Percentiles rank a stretch among this genome's conserved stretches.
phyloP scores from a whole-genome alignment of 1,284 basidiomycete species.

The Microbotryomycetes sp. region DNA sequence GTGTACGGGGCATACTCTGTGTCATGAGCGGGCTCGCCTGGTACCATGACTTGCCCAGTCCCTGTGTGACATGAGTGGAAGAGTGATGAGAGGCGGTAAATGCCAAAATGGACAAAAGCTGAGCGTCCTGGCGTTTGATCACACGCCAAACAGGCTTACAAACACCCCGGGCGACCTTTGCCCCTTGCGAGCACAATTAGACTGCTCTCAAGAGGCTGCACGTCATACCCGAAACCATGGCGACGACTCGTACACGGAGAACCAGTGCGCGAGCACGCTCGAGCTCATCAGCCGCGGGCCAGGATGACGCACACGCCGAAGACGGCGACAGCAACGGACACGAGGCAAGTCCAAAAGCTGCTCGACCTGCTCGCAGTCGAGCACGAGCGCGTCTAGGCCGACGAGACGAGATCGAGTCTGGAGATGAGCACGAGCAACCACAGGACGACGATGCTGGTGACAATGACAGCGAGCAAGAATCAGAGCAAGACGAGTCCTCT shows the following conservation, averaged over 20 bases:
- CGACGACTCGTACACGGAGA: not conserved
- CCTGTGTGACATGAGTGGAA: too few species aligned
- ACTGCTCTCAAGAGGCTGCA: not conserved
- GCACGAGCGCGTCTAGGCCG: too few species aligned
- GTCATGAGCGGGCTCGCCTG: too few species aligned
- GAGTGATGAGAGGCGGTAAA: not conserved
- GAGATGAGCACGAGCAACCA: not conserved
- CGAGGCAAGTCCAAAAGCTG: too few species aligned
- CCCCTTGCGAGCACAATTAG: too few species aligned
- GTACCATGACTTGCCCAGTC: not conserved
- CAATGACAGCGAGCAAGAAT: conserved; percentile 2
- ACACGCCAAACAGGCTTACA: too few species aligned
- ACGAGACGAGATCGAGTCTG: not conserved
- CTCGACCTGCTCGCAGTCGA: too few species aligned
- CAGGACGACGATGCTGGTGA: not conserved
- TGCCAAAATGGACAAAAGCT: too few species aligned
- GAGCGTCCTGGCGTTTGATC: too few species aligned
- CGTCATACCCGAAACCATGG: not conserved
- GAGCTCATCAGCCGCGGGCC: not conserved
- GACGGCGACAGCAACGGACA: not conserved
- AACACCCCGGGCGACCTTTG: too few species aligned
- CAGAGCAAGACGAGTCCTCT: not conserved
- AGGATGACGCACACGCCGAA: not conserved
- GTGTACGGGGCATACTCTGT: conserved; percentile 25
- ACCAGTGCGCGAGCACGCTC: not conserved